Conservation (phyloP, 2,329 filamentous ascomycete genomes). For the Sporothrix phasma region DNA sequence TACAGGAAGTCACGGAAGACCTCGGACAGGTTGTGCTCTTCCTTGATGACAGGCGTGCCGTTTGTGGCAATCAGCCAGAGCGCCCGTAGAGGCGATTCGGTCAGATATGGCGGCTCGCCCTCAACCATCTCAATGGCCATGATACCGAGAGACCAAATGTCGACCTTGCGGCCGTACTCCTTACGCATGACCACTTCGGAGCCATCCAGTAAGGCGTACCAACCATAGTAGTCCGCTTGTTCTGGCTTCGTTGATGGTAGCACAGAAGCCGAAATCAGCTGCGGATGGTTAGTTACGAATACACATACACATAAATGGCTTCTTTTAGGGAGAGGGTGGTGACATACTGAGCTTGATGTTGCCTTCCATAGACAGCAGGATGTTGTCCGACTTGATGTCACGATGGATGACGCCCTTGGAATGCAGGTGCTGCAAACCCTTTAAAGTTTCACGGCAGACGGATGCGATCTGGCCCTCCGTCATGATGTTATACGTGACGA, state of each 20-base stretch:
- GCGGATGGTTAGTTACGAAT: neutral
- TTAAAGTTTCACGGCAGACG: slow-evolving; percentile 85
- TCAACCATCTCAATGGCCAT: slow-evolving; percentile 99
- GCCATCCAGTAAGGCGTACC: slow-evolving; percentile 99
- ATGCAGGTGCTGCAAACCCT: slow-evolving; percentile 87
- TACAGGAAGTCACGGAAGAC: slow-evolving; percentile 87
- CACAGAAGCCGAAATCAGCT: slow-evolving; percentile 98
- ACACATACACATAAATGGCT: neutral
- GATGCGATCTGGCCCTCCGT: slow-evolving; percentile 93
- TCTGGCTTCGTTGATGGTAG: slow-evolving; percentile 96
- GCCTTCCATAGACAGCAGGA: slow-evolving; percentile 83
- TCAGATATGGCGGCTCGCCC: slow-evolving; percentile 92
- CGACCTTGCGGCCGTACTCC: slow-evolving; percentile 95
- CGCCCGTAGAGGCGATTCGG: slow-evolving; percentile 84
- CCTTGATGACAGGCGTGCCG: slow-evolving; percentile 89
- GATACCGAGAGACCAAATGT: slow-evolving; percentile 97
- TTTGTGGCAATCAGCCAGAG: slow-evolving; percentile 96
- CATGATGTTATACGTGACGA: slow-evolving; percentile 99
- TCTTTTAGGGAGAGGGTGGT: neutral
- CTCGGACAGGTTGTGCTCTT: slow-evolving; percentile 69
- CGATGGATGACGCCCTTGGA: slow-evolving; percentile 97
- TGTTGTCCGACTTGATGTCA: slow-evolving; percentile 99
- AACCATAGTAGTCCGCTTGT: slow-evolving; percentile 98
- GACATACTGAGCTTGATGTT: slow-evolving; percentile 92
- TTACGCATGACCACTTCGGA: slow-evolving; percentile 95